Evolutionary conservation across 2,329 filamentous ascomycete species (phyloP), one percentile per base, ranked within the genome.

Genomic region (Pseudocercospora ulei): DNA sequence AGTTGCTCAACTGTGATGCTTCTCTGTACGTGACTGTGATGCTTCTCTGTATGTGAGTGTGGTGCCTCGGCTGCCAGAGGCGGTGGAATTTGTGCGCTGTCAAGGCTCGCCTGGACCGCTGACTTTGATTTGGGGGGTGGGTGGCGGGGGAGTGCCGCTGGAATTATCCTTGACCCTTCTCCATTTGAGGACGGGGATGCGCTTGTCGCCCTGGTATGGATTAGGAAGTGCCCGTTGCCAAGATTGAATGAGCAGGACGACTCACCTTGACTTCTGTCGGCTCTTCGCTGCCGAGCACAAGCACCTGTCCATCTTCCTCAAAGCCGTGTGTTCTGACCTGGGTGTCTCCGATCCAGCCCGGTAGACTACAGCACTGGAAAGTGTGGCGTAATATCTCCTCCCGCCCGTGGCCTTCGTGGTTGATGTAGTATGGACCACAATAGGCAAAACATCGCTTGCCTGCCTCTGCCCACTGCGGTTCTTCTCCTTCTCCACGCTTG

Each of bases 401-500:
- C 9, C 56, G 48, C 8, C 55, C 58, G 7, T 13, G 26, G 1
- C 58, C 58, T 38, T 62, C 60, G 25, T 59, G 46, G 26, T 39
- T 58, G 44, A 62, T 62, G 44, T 60, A 62, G 45, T 58, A 62
- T 24, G 59, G 59, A 5, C 60, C 60, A 17, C 55, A 56, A 36
- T 62, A 62, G 8, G 52, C 52, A 23, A 62, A 60, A 43, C 54
- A 61, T 12, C 60, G 47, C 41, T 61, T 61, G 8, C 56, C 58
- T 3, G 60, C 59, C 34, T 62, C 60, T 9, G 60, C 59, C 60
- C 60, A 62, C 35, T 61, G 58, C 24, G 58, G 51, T 37, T 62
- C 59, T 37, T 61, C 58, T 9, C 55, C 58, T 31, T 57, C 55
- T 8, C 58, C 60, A 13, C 58, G 57, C 42, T 58, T 58, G 55